These are phyloP conservation scores for Talaromyces wortmannii DNA, from an alignment of 495 filamentous ascomycete genomes.

Conservation along the genomic window DNA sequence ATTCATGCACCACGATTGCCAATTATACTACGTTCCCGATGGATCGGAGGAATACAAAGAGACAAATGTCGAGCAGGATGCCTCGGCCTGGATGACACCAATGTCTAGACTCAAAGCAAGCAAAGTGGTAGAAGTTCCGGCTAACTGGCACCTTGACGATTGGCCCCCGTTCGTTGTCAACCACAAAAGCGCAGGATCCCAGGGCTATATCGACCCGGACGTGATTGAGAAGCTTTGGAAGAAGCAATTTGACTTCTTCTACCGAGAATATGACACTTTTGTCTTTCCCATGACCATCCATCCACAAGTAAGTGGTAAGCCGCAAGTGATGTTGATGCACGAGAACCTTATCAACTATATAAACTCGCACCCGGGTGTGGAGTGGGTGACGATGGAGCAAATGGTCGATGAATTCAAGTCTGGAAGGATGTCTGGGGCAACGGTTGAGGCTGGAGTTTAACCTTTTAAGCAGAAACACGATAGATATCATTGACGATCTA, in stretches of 20 bases:
- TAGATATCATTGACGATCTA: too few relatives aligned
- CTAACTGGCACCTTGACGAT: conserved; percentile 51
- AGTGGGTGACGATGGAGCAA: conserved; percentile 48
- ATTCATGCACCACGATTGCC: conserved; percentile 49
- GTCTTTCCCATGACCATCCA: conserved; percentile 56
- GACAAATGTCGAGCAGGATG: conserved; percentile 45
- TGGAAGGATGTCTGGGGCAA: conserved; percentile 31
- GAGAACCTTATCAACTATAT: conserved; percentile 42
- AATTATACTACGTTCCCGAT: conserved; percentile 47
- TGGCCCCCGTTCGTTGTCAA: conserved; percentile 54
- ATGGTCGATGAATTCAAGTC: conserved; percentile 52
- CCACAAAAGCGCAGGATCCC: conserved; percentile 41
- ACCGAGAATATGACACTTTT: conserved; percentile 54
- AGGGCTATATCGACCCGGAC: conserved; percentile 51
- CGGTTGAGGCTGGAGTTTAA: conserved; percentile 16
- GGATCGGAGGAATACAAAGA: conserved; percentile 34
- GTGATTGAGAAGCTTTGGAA: conserved; percentile 53
- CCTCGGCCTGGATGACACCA: conserved; percentile 51
- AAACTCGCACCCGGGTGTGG: conserved; percentile 45
- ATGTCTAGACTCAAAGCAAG: conserved; percentile 34
- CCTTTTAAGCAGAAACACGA: too few relatives aligned
- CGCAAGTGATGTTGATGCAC: conserved; percentile 52
- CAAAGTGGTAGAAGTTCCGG: conserved; percentile 49
- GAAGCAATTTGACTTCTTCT: conserved; percentile 54
- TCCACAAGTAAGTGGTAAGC: conserved; percentile 51